Percentiles rank a stretch among this genome's conserved stretches.
phyloP scores from a whole-genome alignment of 2,329 filamentous ascomycete species.

The Geoglossum cookeanum region DNA sequence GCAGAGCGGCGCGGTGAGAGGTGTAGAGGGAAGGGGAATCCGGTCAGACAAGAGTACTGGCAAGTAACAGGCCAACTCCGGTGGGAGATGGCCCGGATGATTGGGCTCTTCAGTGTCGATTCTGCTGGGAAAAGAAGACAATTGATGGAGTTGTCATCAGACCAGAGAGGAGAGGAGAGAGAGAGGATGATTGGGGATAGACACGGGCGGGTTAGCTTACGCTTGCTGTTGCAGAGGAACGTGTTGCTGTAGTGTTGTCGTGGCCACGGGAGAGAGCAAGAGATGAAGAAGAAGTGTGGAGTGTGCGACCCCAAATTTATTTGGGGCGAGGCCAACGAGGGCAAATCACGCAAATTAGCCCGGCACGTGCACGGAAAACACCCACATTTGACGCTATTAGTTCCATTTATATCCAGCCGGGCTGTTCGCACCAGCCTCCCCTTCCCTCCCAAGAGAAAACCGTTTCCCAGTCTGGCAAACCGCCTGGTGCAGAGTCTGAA shows the following conservation, averaged over 20 bases:
- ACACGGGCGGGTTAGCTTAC: background rate
- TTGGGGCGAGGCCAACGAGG: no score
- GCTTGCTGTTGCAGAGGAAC: no score
- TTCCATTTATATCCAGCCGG: background rate
- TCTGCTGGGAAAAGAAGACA: constrained; percentile 79
- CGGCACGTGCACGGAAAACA: background rate
- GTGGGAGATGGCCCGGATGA: constrained; percentile 43
- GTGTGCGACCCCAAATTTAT: no score
- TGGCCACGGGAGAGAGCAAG: background rate
- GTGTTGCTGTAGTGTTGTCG: no score
- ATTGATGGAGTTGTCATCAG: constrained; percentile 53
- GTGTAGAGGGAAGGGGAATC: constrained; percentile 11
- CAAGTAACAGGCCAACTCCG: constrained; percentile 62
- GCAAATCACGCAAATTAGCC: background rate
- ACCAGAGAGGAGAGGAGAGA: constrained; percentile 15
- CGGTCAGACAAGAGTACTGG: constrained; percentile 72
- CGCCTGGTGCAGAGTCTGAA: background rate
- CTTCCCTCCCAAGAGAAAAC: background rate
- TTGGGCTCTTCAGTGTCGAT: constrained; percentile 69
- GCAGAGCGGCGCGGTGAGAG: constrained; percentile 6
- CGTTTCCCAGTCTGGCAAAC: constrained; percentile 2
- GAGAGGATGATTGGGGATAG: background rate
- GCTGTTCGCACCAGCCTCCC: background rate
- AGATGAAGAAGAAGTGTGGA: no score
- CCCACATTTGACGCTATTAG: background rate